Base-by-base conservation (phyloP, 164 flowering plant species). In the Vitis riparia region DNA sequence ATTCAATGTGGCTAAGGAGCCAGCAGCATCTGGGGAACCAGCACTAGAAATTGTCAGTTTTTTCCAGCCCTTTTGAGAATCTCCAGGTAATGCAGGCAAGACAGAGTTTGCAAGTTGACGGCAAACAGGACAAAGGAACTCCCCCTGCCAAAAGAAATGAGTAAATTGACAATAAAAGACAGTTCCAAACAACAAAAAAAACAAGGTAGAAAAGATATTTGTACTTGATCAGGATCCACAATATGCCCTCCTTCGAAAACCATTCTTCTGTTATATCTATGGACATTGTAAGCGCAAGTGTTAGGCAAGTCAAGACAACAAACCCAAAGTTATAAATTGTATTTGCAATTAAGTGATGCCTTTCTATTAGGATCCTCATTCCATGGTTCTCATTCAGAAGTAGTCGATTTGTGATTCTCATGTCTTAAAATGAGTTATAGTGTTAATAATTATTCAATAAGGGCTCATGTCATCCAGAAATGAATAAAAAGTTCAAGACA, bases 91-190 rank as follows among this genome's bases (percentile, higher is more conserved):
- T 61, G 84, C 80, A 47, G 99, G 97, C 84, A 95, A 77, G 64
- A 87, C 84, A 44, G 92, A 90, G 76, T 93, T 95, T 62, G 93
- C 93, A 65, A 95, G 88, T 56, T 89, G 87, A 8, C 99, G 94
- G 71, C 99, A 95, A 53, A 90, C 92, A 32, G 99, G 99, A 73
- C 99, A 95, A 8, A 93, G 87, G 69, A 95, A 90, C 76, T 95
- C 98, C 29, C 98, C 99, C 97, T 91, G 68, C 51, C 59, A 81
- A 68, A 53, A 55, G 19, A 16, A 67, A 59, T 29, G 29, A 49
- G 49, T 50, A 16, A 58, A 17, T 51, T 29, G 49, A 56, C 64
- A 63, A 9, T 10, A n/a, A 19, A 49, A 37, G 8, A 29, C 12
- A 16, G 17, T 23, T 10, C 10, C 11, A 15, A 47, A 11, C 29